Base-by-base conservation (phyloP, 2,329 filamentous ascomycete species). In the Aspergillus melleus region DNA sequence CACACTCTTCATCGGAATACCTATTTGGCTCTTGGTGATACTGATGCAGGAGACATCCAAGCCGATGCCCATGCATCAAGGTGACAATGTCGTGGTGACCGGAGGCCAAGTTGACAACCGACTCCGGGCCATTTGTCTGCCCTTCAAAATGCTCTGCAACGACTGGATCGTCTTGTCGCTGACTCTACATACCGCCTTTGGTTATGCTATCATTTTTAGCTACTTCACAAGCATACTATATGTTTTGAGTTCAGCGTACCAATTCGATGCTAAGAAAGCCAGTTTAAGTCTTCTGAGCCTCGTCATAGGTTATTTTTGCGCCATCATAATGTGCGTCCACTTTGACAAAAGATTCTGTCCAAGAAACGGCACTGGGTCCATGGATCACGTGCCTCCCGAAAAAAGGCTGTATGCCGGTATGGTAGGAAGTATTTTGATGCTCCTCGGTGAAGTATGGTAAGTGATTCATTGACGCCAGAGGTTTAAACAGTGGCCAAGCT, bases 121-220 rank as follows among this genome's bases (percentile, higher is more conserved):
- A 49, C 46, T 49, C n/a, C 24, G 14, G 2, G n/a, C 10, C 46
- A 49, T 24, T 49, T 49, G 19, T 20, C 46, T 19, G 46, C 49
- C 50, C 10, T 46, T 55, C 3, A 55, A 52, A 39, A 55, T 60
- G 49, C 49, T 60, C n/a, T 56, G n/a, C n/a, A 56, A 24, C 4
- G 58, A 60, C 24, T 14, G 30, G 14, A 55, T 60, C 12, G 58
- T 60, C 6, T 36, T 56, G 10, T 55, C 53, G 26, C 30, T 60
- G 24, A 56, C 53, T 6, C 4, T 56, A 2, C 53, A 60, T 19
- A 60, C 53, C 22, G 53, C 58, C 16, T 60, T 56, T 42, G 58
- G 49, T 14, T 60, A 60, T 49, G 58, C 58, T 6, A 46, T 60
- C 24, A 52, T 39, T 2, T 60, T 60, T 29, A 60, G 53, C 53